phyloP scores from a whole-genome alignment of 2,329 filamentous ascomycete species.

The Scedosporium aurantiacum region DNA sequence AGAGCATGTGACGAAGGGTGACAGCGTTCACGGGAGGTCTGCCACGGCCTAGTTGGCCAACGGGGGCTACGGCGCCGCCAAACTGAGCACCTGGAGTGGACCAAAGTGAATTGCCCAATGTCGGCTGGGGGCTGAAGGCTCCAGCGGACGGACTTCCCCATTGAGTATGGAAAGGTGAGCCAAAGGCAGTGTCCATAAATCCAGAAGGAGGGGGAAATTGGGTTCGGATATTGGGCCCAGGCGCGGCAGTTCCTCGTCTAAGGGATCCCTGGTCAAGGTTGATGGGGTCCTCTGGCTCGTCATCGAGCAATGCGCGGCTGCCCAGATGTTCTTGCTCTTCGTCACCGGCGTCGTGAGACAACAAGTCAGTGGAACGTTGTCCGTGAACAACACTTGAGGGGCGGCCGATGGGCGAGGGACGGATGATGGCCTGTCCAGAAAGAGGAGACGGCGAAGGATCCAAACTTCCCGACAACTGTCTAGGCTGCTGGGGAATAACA shows the following conservation, averaged over 20 bases:
- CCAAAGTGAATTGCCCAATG: conserved; percentile 31
- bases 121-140: conserved; percentile 33
- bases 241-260: conserved; percentile 17
- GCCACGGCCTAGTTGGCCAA: conserved; percentile 7
- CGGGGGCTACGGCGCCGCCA: conserved; percentile 24
- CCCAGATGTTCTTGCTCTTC: conserved; percentile 75
- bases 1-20: conserved; percentile 61
- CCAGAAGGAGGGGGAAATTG: conserved; percentile 5
- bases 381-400: conserved; percentile 62
- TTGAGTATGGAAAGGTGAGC: conserved; percentile 22
- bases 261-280: neutral
- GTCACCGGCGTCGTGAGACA: conserved; percentile 30
- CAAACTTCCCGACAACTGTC: conserved; percentile 8
- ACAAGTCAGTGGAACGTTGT: conserved; percentile 29
- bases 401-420: conserved; percentile 74
- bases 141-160: conserved; percentile 27
- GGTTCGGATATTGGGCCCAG: conserved; percentile 35
- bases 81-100: conserved; percentile 19
- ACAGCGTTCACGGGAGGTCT: conserved; percentile 24
- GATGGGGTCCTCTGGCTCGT: conserved; percentile 32
- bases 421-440: conserved; percentile 1
- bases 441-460: conserved; percentile 5
- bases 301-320: conserved; percentile 77
- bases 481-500: neutral
- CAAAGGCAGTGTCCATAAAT: conserved; percentile 31